phyloP scores from a whole-genome alignment of 2,329 filamentous ascomycete genomes.

The Penicillium sp. region DNA sequence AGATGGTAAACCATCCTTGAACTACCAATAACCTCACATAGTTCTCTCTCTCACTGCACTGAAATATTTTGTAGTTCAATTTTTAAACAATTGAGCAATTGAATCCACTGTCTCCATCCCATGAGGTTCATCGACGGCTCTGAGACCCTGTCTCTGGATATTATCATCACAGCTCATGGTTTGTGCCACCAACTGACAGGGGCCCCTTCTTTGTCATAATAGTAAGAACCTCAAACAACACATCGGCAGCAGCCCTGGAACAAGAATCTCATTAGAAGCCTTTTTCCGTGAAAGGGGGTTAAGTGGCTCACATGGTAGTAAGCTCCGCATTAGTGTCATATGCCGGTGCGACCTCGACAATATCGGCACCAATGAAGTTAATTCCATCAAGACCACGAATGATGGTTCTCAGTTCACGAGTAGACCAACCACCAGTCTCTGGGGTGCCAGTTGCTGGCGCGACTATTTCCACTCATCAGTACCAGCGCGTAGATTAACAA shows the following conservation, averaged over 20 bases:
- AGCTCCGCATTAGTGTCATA: constrained; percentile 63
- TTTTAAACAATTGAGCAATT: too few species aligned
- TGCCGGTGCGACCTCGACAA: constrained; percentile 63
- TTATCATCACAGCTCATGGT: not conserved
- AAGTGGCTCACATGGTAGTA: constrained; percentile 47
- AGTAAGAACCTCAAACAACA: constrained; percentile 75
- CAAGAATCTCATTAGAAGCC: constrained; percentile 6
- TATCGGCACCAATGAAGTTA: constrained; percentile 60
- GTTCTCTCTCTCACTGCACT: too few species aligned
- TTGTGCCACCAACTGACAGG: constrained; percentile 36
- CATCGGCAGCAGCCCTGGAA: constrained; percentile 52
- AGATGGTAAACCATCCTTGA: too few species aligned
- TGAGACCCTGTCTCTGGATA: not conserved
- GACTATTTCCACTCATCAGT: constrained; percentile 21
- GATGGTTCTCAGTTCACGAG: constrained; percentile 59
- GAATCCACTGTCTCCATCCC: too few species aligned
- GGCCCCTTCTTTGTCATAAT: constrained; percentile 81
- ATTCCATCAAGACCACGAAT: constrained; percentile 60
- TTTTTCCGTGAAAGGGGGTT: not conserved
- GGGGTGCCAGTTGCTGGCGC: constrained; percentile 58
- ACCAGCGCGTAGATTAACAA: not conserved
- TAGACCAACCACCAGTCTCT: constrained; percentile 64
- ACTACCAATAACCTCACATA: too few species aligned
- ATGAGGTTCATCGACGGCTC: not conserved
- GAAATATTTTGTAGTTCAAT: too few species aligned